phyloP scores from a whole-genome alignment of 2,329 filamentous ascomycete species.

The Aspergillus quadrilineatus region DNA sequence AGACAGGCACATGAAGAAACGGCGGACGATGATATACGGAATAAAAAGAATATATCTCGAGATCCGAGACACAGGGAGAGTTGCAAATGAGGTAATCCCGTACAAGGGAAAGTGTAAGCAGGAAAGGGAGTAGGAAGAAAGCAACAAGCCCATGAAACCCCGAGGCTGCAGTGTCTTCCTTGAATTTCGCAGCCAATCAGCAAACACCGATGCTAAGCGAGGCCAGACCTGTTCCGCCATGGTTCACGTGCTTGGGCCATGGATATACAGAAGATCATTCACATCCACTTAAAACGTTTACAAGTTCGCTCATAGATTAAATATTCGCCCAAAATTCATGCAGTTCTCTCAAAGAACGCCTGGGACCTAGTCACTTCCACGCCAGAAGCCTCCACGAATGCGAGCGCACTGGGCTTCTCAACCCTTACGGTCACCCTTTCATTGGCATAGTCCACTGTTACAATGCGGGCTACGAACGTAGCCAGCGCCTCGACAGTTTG shows the following conservation, averaged over 20 bases:
- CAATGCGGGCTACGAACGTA: constrained; percentile 48
- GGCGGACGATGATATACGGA: not conserved
- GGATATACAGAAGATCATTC: constrained; percentile 5
- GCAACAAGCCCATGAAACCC: not conserved
- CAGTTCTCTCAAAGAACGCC: constrained; percentile 40
- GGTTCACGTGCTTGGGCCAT: constrained; percentile 23
- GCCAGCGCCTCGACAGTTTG: constrained; percentile 54
- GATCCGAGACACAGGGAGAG: constrained; percentile 3
- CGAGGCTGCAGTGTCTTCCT: not conserved
- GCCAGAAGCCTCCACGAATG: constrained; percentile 49
- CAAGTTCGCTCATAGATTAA: not conserved
- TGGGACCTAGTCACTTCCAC: constrained; percentile 51
- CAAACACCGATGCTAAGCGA: constrained; percentile 18
- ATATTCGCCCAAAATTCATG: not conserved
- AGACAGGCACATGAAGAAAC: constrained; percentile 41
- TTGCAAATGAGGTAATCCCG: constrained; percentile 8
- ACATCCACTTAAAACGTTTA: not conserved
- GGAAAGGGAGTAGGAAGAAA: constrained; percentile 9
- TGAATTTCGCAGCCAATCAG: constrained; percentile 21
- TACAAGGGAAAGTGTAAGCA: constrained; percentile 6
- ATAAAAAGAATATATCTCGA: constrained; percentile 3
- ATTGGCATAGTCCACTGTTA: constrained; percentile 46
- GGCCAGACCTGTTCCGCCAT: constrained; percentile 9
- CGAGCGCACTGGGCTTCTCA: constrained; percentile 52
- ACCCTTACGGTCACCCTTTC: constrained; percentile 48